These are phyloP conservation scores for Penicillium crustosum DNA, from an alignment of 2,329 filamentous ascomycete genomes.

Conservation along the genomic window DNA sequence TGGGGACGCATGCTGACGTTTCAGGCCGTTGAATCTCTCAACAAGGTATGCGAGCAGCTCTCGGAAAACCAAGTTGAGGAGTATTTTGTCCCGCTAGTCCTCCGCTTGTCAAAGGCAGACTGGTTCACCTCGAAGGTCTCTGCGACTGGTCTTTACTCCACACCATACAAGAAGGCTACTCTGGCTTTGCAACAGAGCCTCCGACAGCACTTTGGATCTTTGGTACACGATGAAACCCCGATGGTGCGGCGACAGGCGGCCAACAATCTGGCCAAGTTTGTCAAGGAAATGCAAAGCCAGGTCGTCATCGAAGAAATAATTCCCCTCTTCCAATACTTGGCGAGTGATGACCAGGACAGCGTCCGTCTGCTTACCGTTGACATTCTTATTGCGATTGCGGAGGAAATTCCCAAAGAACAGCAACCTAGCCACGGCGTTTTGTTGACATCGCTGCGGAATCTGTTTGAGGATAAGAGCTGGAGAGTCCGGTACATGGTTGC, in stretches of 20 bases:
- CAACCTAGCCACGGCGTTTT: constrained; percentile 94
- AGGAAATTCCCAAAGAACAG: constrained; percentile 96
- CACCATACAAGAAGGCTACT: constrained; percentile 88
- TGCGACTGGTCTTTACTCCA: constrained; percentile 90
- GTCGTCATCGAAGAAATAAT: constrained; percentile 99
- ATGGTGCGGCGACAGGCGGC: constrained; percentile 98
- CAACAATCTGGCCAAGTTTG: constrained; percentile 94
- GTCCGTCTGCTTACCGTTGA: constrained; percentile 94
- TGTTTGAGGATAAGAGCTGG: constrained; percentile 99
- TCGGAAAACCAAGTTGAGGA: constrained; percentile 93
- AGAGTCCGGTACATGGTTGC: constrained; percentile 99
- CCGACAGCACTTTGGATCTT: constrained; percentile 83
- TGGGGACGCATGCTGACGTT: constrained; percentile 9
- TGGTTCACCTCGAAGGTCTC: constrained; percentile 99
- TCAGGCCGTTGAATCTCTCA: constrained; percentile 95
- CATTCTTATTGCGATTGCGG: constrained; percentile 91
- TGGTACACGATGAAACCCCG: constrained; percentile 97
- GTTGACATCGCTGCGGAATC: constrained; percentile 80
- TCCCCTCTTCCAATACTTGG: constrained; percentile 94
- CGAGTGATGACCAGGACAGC: constrained; percentile 95
- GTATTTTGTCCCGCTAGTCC: constrained; percentile 91
- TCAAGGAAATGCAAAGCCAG: constrained; percentile 90
- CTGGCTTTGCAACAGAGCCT: constrained; percentile 86
- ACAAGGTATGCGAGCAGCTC: constrained; percentile 96
- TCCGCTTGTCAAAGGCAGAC: constrained; percentile 96